Evolutionary conservation across 164 flowering plant genomes (phyloP).

Genomic region (Platanus orientalis): DNA sequence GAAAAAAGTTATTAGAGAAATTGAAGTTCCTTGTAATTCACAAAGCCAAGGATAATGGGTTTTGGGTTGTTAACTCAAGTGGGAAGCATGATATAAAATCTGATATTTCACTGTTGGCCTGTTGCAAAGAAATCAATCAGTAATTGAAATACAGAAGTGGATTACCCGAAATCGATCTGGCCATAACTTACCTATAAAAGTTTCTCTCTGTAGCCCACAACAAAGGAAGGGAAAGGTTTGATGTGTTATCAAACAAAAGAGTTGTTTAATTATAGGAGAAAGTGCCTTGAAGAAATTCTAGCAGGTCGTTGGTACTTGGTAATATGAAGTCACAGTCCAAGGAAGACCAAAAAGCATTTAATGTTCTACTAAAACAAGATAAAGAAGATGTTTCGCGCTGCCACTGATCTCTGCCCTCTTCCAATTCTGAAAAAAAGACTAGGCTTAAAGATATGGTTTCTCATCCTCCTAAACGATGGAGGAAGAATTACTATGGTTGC

Average conservation of each 20-base stretch:
- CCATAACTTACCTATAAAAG: not conserved
- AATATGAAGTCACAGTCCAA: constrained; percentile 1
- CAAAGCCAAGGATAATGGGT: constrained; percentile 4
- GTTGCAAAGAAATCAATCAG: constrained; percentile 2
- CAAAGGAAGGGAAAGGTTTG: constrained; percentile 2
- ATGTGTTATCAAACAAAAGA: not conserved
- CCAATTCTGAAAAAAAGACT: constrained; percentile 2
- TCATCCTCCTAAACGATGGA: constrained; percentile 19
- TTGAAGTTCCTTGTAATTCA: not conserved
- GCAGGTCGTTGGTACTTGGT: not conserved
- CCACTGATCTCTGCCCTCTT: not conserved
- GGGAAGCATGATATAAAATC: not conserved
- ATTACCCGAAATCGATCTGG: not conserved
- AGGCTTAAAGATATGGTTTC: constrained; percentile 25
- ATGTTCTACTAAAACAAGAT: constrained; percentile 4
- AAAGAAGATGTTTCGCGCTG: not conserved
- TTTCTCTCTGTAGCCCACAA: not conserved
- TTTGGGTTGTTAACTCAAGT: constrained; percentile 3
- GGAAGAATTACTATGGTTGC: constrained; percentile 4
- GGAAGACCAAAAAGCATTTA: constrained; percentile 2
- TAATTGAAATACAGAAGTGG: not conserved
- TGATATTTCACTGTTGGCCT: constrained; percentile 2
- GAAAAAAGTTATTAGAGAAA: not conserved
- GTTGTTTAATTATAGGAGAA: not conserved
- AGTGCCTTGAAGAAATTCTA: constrained; percentile 1